phyloP scores from a whole-genome alignment of 305 asterid genomes.

The Petunia hybrid region DNA sequence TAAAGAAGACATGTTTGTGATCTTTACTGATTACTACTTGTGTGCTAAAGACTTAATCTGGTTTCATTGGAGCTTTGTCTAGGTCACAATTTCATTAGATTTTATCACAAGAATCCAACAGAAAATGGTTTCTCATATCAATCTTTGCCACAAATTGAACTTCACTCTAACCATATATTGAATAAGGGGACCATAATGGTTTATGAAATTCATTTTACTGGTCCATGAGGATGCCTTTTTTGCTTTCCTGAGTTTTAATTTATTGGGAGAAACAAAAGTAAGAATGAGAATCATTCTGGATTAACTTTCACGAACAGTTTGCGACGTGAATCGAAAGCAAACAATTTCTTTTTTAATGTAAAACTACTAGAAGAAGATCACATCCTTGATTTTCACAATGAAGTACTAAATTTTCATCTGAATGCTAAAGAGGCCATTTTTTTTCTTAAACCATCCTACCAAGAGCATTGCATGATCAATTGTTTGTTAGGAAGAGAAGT shows the following conservation, averaged over 20 bases:
- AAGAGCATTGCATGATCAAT: neutral
- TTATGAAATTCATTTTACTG: neutral
- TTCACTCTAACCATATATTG: neutral
- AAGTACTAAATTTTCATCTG: neutral
- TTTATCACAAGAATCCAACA: constrained; percentile 13
- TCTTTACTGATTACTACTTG: neutral
- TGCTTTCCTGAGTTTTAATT: neutral
- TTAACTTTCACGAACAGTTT: neutral
- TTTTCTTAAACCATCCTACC: neutral
- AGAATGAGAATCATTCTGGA: neutral
- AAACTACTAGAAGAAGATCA: neutral
- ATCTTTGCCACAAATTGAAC: neutral
- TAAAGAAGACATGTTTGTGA: neutral
- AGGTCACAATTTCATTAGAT: constrained; percentile 5
- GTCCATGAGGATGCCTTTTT: constrained; percentile 22
- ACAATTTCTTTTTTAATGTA: neutral
- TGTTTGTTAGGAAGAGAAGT: constrained; percentile 18
- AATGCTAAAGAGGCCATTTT: neutral
- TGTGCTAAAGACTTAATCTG: neutral
- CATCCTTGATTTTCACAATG: neutral
- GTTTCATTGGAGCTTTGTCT: neutral
- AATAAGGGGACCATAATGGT: neutral
- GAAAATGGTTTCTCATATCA: constrained; percentile 13
- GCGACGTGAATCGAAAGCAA: neutral
- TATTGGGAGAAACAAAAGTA: neutral